Conservation (phyloP, 495 filamentous ascomycete genomes). For the Lichina pygmaea region DNA sequence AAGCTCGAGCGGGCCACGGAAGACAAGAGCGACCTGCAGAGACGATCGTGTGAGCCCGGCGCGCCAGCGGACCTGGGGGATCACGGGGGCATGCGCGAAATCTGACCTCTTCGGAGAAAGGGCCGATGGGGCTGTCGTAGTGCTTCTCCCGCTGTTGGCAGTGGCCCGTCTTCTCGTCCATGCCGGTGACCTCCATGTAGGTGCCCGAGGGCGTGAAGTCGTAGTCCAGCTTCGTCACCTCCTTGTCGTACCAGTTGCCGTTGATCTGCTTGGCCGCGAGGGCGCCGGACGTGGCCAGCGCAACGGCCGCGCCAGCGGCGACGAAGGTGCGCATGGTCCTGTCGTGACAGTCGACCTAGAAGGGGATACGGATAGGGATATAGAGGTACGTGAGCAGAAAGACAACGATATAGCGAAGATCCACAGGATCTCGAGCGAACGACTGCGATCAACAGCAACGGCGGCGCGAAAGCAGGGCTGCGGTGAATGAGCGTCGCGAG, state of each 20-base stretch:
- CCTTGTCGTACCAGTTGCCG: conserved; percentile 27
- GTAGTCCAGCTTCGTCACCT: conserved; percentile 32
- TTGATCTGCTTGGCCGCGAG: conserved; percentile 5
- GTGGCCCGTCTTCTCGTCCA: conserved; percentile 24
- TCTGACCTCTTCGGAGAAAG: conserved; percentile 39
- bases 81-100: not conserved
- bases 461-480: not conserved
- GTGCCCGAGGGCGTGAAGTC: conserved; percentile 26
- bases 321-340: conserved; percentile 4
- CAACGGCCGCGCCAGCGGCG: conserved; percentile 6
- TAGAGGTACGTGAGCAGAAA: too few species aligned
- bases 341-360: not conserved
- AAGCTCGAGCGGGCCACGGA: conserved; percentile 37
- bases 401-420: too few species aligned
- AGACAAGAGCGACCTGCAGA: conserved; percentile 33
- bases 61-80: not conserved
- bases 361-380: not conserved
- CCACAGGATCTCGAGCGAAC: not conserved
- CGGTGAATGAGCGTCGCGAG: not conserved
- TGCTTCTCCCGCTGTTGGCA: conserved; percentile 20
- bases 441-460: not conserved
- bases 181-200: conserved; percentile 29
- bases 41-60: not conserved
- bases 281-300: conserved; percentile 1
- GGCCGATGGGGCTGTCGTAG: conserved; percentile 30